Conservation (phyloP, 2,329 filamentous ascomycete genomes). For the Apiospora phragmitis region DNA sequence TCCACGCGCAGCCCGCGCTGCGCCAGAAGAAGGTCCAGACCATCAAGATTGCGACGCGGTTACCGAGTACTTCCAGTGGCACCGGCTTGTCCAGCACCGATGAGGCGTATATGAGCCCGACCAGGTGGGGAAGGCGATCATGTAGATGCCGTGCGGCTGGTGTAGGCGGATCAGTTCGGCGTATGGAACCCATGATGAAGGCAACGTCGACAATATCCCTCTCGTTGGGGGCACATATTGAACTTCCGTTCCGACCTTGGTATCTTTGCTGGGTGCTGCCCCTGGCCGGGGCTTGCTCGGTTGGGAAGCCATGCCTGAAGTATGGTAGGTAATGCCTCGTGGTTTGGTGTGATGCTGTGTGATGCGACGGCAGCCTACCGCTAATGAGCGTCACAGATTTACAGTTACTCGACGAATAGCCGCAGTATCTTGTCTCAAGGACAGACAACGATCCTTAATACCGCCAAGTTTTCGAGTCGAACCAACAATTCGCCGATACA, state of each 20-base stretch:
- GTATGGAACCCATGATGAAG: slow-evolving; percentile 53
- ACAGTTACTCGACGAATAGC: too few species aligned
- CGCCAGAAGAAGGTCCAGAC: slow-evolving; percentile 48
- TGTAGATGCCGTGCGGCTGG: slow-evolving; percentile 51
- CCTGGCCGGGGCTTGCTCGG: neutral
- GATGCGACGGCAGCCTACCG: neutral
- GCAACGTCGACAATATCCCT: slow-evolving; percentile 41
- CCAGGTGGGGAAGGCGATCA: slow-evolving; percentile 51
- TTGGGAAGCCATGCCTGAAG: neutral
- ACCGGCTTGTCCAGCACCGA: slow-evolving; percentile 26
- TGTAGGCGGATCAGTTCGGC: slow-evolving; percentile 54
- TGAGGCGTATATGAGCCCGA: slow-evolving; percentile 46
- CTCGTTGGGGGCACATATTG: slow-evolving; percentile 38
- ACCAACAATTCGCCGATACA: neutral
- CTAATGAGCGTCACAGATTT: too few species aligned
- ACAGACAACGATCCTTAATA: too few species aligned
- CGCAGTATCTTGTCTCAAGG: too few species aligned
- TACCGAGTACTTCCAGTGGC: neutral
- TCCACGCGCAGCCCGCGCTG: slow-evolving; percentile 53
- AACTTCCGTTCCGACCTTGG: neutral
- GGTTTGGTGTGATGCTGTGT: neutral
- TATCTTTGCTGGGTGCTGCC: neutral
- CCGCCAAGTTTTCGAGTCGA: neutral
- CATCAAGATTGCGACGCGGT: slow-evolving; percentile 38
- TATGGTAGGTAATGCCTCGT: neutral